These are phyloP conservation scores for Lomentospora prolificans DNA, from an alignment of 2,329 filamentous ascomycete genomes.

Conservation along the genomic window DNA sequence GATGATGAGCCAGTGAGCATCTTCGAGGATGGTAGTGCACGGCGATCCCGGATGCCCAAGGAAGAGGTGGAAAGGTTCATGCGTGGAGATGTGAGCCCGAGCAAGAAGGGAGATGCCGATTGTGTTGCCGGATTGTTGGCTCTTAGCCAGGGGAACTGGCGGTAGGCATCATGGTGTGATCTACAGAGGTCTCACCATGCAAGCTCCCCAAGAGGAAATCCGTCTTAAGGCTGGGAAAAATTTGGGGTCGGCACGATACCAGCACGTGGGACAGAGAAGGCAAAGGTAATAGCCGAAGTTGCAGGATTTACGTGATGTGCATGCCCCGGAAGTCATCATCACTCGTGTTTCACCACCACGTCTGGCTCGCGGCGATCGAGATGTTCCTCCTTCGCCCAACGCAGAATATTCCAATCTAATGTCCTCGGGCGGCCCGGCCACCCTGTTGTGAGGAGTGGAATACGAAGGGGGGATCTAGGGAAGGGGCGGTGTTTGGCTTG, in stretches of 20 bases:
- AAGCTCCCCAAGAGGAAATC: neutral
- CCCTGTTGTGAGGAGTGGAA: neutral
- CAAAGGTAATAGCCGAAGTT: neutral
- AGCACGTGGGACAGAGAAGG: neutral
- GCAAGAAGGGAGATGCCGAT: constrained; percentile 73
- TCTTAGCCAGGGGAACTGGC: constrained; percentile 85
- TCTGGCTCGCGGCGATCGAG: neutral
- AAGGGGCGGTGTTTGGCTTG: neutral
- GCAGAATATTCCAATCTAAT: neutral
- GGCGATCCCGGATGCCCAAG: constrained; percentile 14
- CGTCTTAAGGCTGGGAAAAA: neutral
- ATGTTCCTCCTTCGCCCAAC: constrained; percentile 4
- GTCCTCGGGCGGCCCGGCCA: neutral
- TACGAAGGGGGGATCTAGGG: neutral
- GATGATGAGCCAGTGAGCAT: constrained; percentile 30
- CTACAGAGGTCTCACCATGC: neutral
- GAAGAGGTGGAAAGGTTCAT: constrained; percentile 69
- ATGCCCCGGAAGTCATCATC: no score
- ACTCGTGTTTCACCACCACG: neutral
- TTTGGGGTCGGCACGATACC: neutral
- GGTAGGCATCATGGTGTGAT: constrained; percentile 7
- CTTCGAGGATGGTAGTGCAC: constrained; percentile 38
- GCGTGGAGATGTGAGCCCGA: constrained; percentile 53
- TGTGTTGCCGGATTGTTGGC: constrained; percentile 84
- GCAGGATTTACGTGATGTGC: constrained; percentile 1